Conservation (phyloP, 106 monocot genomes). For the Posidonia australis region DNA sequence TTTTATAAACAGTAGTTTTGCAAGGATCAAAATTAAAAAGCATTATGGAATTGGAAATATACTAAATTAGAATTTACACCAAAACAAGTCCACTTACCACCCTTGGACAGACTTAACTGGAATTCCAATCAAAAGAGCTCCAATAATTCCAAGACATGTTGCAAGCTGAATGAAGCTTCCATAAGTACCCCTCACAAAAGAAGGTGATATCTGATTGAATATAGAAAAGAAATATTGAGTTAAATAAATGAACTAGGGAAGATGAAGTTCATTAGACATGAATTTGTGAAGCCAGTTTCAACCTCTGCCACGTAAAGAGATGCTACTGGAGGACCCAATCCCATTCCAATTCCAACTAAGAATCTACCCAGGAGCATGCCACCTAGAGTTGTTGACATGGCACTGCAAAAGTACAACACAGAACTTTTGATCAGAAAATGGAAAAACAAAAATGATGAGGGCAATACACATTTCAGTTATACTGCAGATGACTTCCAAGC, state of each 20-base stretch:
- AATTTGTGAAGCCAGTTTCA: not conserved
- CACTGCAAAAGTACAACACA: constrained; percentile 32
- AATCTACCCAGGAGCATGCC: constrained; percentile 95
- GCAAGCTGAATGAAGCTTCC: constrained; percentile 97
- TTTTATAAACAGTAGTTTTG: not conserved
- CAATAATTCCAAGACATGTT: constrained; percentile 88
- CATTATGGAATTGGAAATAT: not conserved
- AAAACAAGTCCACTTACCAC: constrained; percentile 35
- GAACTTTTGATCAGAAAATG: not conserved
- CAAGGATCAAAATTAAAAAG: not conserved
- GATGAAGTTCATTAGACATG: not conserved
- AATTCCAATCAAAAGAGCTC: constrained; percentile 64
- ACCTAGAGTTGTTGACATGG: constrained; percentile 43
- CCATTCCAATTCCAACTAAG: constrained; percentile 91
- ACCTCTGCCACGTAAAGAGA: constrained; percentile 96
- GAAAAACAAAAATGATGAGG: not conserved
- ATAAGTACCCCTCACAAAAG: constrained; percentile 89
- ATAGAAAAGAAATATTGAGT: not conserved
- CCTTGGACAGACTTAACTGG: constrained; percentile 54
- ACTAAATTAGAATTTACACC: not conserved
- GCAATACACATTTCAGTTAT: not conserved
- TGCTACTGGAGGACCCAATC: constrained; percentile 82
- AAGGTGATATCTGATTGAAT: constrained; percentile 67
- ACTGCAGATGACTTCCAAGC: too few species aligned
- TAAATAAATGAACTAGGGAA: not conserved